Evolutionary conservation across 495 filamentous ascomycete species (phyloP).

Genomic region (Xylaria flabelliformis): DNA sequence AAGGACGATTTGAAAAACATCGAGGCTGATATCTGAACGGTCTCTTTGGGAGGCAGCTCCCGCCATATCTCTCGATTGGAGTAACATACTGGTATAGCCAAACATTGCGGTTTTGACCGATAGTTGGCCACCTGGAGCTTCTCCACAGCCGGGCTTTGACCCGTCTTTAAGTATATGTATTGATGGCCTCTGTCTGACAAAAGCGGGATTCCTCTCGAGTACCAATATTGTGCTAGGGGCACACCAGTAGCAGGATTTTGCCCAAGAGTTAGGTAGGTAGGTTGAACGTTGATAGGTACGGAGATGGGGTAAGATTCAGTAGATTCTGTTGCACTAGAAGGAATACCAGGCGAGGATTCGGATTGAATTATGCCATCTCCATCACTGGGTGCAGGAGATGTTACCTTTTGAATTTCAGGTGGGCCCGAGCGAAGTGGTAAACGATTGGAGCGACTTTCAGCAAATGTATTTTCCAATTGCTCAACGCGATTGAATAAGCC

Average conservation of each 20-base stretch:
- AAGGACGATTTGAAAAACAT: background rate
- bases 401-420: background rate
- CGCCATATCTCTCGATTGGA: background rate
- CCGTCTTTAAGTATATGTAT: background rate
- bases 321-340: background rate
- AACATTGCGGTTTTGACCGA: background rate
- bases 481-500: conserved; percentile 20
- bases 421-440: background rate
- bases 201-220: conserved; percentile 22
- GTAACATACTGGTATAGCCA: background rate
- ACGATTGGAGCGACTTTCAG: conserved; percentile 2
- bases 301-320: background rate
- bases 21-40: background rate
- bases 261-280: background rate
- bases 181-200: conserved; percentile 18
- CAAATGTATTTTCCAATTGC: conserved; percentile 26
- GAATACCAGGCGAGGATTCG: background rate
- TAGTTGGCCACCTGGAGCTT: background rate
- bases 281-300: background rate
- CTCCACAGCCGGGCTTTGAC: background rate
- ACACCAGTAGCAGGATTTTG: background rate
- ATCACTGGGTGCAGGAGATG: background rate
- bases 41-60: background rate
- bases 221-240: conserved; percentile 23
- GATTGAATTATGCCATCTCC: background rate